Conservation (phyloP, 768 basidiomycete genomes). For the Cubamyces sp. region DNA sequence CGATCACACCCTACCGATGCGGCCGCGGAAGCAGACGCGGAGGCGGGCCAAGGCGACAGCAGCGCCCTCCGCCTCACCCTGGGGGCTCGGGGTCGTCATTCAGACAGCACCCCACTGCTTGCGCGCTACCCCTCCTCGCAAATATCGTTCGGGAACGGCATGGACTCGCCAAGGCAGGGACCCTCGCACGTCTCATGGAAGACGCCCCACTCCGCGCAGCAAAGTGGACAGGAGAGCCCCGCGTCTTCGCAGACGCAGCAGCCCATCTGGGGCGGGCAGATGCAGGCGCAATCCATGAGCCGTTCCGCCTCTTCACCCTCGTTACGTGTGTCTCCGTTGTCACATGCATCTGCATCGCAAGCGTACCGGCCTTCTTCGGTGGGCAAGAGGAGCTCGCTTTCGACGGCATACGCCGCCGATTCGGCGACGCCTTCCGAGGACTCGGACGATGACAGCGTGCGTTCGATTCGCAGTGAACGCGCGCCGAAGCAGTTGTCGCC, state of each 20-base stretch:
- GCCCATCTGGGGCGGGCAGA: constrained; percentile 9
- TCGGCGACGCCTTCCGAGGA: constrained; percentile 20
- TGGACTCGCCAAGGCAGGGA: constrained; percentile 10
- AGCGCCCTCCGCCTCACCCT: constrained; percentile 1
- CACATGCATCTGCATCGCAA: constrained; percentile 4
- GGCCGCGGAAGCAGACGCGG: background rate
- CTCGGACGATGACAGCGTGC: constrained; percentile 22
- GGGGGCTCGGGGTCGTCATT: constrained; percentile 5
- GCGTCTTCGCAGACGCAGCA: constrained; percentile 9
- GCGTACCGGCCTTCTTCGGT: constrained; percentile 16
- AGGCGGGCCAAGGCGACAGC: background rate
- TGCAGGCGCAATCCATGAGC: constrained; percentile 17
- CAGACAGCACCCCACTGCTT: constrained; percentile 20
- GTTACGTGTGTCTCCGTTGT: constrained; percentile 16
- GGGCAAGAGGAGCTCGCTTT: constrained; percentile 24
- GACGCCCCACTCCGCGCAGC: constrained; percentile 10
- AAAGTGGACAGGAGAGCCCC: constrained; percentile 16
- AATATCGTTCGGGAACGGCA: constrained; percentile 6
- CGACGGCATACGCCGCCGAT: constrained; percentile 9
- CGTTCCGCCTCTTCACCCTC: constrained; percentile 26
- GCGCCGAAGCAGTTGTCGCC: constrained; percentile 56
- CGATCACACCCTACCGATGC: constrained; percentile 6
- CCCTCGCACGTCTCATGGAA: constrained; percentile 31
- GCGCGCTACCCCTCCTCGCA: constrained; percentile 11
- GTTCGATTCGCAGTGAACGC: constrained; percentile 41